Evolutionary conservation across 1,139 yeast species (phyloP).

Genomic region (Protomyces gravidus): DNA sequence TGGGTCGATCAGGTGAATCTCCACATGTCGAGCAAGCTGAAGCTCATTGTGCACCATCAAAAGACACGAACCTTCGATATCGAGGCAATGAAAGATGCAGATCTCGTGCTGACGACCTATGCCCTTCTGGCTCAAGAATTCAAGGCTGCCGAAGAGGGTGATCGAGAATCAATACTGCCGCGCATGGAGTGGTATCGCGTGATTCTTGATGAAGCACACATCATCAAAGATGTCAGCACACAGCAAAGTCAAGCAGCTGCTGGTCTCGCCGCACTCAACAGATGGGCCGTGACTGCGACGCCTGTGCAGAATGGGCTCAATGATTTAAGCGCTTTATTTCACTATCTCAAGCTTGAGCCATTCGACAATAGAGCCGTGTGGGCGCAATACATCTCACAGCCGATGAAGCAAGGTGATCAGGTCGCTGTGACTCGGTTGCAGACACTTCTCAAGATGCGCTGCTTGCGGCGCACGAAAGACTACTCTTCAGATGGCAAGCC

Average conservation of each 20-base stretch:
- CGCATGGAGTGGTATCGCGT: constrained; percentile 61
- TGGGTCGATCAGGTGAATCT: constrained; percentile 71
- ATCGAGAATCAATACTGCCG: constrained; percentile 40
- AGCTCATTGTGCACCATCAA: constrained; percentile 62
- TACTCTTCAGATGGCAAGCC: constrained; percentile 46
- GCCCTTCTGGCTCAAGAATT: constrained; percentile 46
- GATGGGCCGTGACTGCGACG: constrained; percentile 89
- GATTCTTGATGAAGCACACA: constrained; percentile 84
- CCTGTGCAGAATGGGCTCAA: constrained; percentile 85
- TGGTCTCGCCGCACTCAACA: constrained; percentile 52
- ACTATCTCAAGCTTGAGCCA: constrained; percentile 62
- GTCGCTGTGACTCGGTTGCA: constrained; percentile 61
- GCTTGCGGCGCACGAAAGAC: constrained; percentile 70
- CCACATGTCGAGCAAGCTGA: constrained; percentile 53
- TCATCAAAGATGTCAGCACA: constrained; percentile 72
- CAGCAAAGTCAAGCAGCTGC: constrained; percentile 76
- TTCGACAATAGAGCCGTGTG: constrained; percentile 53
- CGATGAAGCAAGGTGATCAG: constrained; percentile 46
- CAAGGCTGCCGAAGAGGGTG: constrained; percentile 30
- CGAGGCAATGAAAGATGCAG: constrained; percentile 50
- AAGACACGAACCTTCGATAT: constrained; percentile 37
- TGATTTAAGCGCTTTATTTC: constrained; percentile 71
- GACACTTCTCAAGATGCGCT: constrained; percentile 67
- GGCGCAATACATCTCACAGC: constrained; percentile 54
- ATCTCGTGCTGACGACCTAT: constrained; percentile 74